Evolutionary conservation across 2,329 filamentous ascomycete genomes (phyloP), one percentile per base, ranked within the genome.

Genomic region (Sporothrix dimorphospora): DNA sequence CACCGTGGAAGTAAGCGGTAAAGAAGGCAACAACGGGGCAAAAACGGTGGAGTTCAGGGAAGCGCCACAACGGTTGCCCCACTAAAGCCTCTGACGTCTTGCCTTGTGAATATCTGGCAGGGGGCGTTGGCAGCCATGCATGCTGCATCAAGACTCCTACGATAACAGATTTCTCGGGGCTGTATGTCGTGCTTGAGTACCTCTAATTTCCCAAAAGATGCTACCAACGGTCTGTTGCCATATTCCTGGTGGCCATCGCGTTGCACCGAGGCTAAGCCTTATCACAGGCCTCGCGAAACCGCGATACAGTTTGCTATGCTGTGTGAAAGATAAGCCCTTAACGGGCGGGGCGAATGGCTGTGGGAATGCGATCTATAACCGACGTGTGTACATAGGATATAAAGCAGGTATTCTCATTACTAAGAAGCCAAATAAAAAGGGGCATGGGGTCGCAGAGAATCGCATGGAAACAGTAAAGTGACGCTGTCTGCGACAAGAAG

Each of bases 1-100:
- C 40, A 63, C 34, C 34, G 9, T 21, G n/a, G 24, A 27, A 16
- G 59, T 42, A 21, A 57, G 53, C 38, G 30, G 59, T 19, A 65
- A 21, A 42, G 21, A 42, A 65, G 38, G 59, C 38, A 65, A 21
- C 38, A 21, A 38, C 30, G 55, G 34, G 38, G 59, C 38, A 65
- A 21, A n/a, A 21, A 38, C 30, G 55, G 34, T 61, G 4, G 27
- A 34, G 30, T 61, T 21, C 59, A 65, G 21, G 59, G 59, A 65
- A 45, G 59, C 38, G 59, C 59, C 59, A 63, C 59, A 65, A 45
- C 38, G 38, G 38, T 27, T 21, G 59, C 59, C 59, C 59, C 59
- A 65, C 59, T 27, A 45, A 65, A 16, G 59, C 59, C 38, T 65
- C 38, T 19, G n/a, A 42, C 59, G n/a, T 27, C 55, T 59, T 30